Evolutionary conservation across 208 protist species (phyloP).

Genomic region (Vickermania ingenoplastis): DNA sequence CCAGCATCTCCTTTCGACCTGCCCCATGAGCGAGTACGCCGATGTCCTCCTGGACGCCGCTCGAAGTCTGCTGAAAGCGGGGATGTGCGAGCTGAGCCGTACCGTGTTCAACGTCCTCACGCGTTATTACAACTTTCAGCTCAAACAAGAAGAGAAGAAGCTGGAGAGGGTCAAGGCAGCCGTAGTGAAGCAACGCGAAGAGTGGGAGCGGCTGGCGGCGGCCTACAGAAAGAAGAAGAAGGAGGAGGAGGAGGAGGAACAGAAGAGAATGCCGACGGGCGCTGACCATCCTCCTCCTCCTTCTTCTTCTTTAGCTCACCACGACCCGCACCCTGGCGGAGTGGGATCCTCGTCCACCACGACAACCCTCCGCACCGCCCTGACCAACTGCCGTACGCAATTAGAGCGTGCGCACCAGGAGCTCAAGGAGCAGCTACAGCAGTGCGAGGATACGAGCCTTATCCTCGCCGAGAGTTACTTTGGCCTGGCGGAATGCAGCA

Average conservation of each 20-base stretch:
- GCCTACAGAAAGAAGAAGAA: constrained; percentile 6
- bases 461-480: constrained; percentile 36
- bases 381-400: not conserved
- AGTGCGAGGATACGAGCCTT: not conserved
- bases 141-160: constrained; percentile 11
- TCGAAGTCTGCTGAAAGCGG: constrained; percentile 56
- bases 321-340: too few species aligned
- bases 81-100: constrained; percentile 45
- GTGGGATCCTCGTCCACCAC: too few species aligned
- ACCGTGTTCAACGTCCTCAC: constrained; percentile 56
- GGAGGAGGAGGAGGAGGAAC: constrained; percentile 11
- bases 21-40: constrained; percentile 70
- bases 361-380: not conserved
- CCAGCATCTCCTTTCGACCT: constrained; percentile 62
- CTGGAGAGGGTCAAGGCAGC: constrained; percentile 10
- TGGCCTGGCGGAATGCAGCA: constrained; percentile 50
- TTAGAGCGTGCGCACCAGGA: not conserved
- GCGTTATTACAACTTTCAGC: constrained; percentile 57
- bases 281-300: too few species aligned
- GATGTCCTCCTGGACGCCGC: constrained; percentile 79
- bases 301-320: too few species aligned
- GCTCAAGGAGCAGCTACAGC: not conserved
- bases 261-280: constrained; percentile 64
- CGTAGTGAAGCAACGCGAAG: not conserved
- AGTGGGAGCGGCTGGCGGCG: not conserved